Evolutionary conservation across 495 filamentous ascomycete species (phyloP), one percentile per base, ranked within the genome.

Genomic region (Hyaloscypha hepaticicola): DNA sequence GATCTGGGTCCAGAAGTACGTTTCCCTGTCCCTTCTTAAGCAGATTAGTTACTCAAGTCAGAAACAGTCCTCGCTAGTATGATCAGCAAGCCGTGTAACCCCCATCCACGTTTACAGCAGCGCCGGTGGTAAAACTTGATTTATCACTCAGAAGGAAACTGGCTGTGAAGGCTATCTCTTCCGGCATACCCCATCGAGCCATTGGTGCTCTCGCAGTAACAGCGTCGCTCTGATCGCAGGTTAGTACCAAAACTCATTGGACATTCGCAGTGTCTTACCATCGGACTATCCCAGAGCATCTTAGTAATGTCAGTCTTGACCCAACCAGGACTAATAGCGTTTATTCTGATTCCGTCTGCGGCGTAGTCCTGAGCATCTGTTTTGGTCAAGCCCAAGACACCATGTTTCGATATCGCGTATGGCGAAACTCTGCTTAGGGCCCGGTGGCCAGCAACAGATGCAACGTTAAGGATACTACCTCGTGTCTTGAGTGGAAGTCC

Each of bases 351-450:
- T 6, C 79, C 78, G 56, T 83, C 73, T 7, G 59, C 60, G 0
- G 77, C 81, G 77, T 87, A 90, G 69, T 91, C 89, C 0, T 78
- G 82, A 7, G 88, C 88, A 22, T 90, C 75, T 26, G 76, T 82
- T 58, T 78, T 83, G 19, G 79, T 82, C 59, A 91, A 75, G 58
- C 81, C 78, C 27, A 88, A 67, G 4, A 91, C 75, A 29, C 65
- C 68, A 53, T 70, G 68, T 41, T 70, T 67, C 5, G 65, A 55
- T 55, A 70, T 67, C 16, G 58, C 26, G 51, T 70, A 70, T 34
- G 64, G 68, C 2, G 33, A 26, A 1, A 59, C 8, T 1, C 6
- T 55, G 16, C 0, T 16, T 16, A 70, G 19, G 1, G 56, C 57
- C 26, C 48, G 25, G 50, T 50, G 27, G 51, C 65, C 65, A 3